These are phyloP conservation scores for Phylloporus sp. DNA, from an alignment of 768 basidiomycete species.

Conservation along the genomic window DNA sequence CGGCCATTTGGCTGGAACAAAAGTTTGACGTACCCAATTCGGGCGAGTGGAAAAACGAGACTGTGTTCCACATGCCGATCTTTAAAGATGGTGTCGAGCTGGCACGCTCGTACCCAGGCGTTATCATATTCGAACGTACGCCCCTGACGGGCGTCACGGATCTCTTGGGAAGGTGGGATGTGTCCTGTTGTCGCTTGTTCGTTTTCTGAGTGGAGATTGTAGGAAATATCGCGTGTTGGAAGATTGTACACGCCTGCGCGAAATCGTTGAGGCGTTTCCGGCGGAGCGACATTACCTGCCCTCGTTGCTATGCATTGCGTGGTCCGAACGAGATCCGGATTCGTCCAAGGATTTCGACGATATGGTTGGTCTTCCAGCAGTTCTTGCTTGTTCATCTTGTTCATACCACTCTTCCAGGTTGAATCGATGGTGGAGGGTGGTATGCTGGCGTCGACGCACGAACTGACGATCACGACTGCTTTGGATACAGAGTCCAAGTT, in stretches of 20 bases:
- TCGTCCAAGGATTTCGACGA: conserved; percentile 47
- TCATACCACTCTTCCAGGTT: conserved; percentile 36
- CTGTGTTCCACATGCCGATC: conserved; percentile 55
- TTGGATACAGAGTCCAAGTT: conserved; percentile 59
- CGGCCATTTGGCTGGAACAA: conserved; percentile 74
- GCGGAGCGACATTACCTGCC: conserved; percentile 55
- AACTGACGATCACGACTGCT: conserved; percentile 46
- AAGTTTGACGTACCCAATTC: conserved; percentile 69
- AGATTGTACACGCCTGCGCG: conserved; percentile 66
- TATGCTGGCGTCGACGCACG: conserved; percentile 36
- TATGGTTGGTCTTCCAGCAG: conserved; percentile 44
- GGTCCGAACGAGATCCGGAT: conserved; percentile 45
- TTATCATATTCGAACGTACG: conserved; percentile 73
- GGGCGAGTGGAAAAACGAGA: conserved; percentile 56
- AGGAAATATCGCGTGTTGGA: conserved; percentile 71
- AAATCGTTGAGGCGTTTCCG: conserved; percentile 53
- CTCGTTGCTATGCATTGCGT: conserved; percentile 55
- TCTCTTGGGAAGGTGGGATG: conserved; percentile 58
- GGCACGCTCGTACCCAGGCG: conserved; percentile 44
- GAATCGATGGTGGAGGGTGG: conserved; percentile 43
- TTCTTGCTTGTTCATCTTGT: neutral
- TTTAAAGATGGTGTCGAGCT: conserved; percentile 16
- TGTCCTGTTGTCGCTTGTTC: neutral
- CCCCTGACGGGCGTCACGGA: conserved; percentile 58
- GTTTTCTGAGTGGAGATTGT: conserved; percentile 1